Conservation (phyloP, 495 filamentous ascomycete species). For the Recurvomyces mirabilis region DNA sequence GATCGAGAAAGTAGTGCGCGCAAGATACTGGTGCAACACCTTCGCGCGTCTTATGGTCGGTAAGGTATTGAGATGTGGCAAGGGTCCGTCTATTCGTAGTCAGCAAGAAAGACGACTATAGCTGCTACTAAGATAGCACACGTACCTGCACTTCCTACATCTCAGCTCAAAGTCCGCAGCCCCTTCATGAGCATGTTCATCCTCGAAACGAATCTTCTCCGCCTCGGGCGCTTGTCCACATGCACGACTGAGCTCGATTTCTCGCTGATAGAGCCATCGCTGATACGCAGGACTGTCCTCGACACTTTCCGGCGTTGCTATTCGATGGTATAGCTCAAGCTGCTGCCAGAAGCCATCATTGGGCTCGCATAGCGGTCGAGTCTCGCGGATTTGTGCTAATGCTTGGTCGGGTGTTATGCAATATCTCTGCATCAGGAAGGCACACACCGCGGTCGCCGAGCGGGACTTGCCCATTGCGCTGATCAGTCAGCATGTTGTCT, state of each 20-base stretch:
- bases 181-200: slow-evolving; percentile 44
- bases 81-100: slow-evolving; percentile 41
- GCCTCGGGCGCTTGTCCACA: slow-evolving; percentile 54
- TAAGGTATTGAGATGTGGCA: slow-evolving; percentile 42
- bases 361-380: slow-evolving; percentile 65
- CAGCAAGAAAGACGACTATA: neutral
- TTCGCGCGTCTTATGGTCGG: neutral
- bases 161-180: slow-evolving; percentile 35
- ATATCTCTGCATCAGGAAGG: slow-evolving; percentile 66
- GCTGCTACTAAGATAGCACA: slow-evolving; percentile 1
- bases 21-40: slow-evolving; percentile 34
- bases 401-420: slow-evolving; percentile 48
- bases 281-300: slow-evolving; percentile 66
- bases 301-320: slow-evolving; percentile 59
- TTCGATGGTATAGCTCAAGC: slow-evolving; percentile 72
- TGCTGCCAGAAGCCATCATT: slow-evolving; percentile 79
- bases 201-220: slow-evolving; percentile 69
- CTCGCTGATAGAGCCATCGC: slow-evolving; percentile 73
- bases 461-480: slow-evolving; percentile 96
- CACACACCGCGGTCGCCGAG: slow-evolving; percentile 70
- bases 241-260: slow-evolving; percentile 61
- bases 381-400: slow-evolving; percentile 48
- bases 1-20: slow-evolving; percentile 79
- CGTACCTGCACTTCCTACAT: slow-evolving; percentile 44
- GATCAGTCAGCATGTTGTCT: too few species aligned